Evolutionary conservation across 2,329 filamentous ascomycete species (phyloP).

Genomic region (Remersonia thermophila): DNA sequence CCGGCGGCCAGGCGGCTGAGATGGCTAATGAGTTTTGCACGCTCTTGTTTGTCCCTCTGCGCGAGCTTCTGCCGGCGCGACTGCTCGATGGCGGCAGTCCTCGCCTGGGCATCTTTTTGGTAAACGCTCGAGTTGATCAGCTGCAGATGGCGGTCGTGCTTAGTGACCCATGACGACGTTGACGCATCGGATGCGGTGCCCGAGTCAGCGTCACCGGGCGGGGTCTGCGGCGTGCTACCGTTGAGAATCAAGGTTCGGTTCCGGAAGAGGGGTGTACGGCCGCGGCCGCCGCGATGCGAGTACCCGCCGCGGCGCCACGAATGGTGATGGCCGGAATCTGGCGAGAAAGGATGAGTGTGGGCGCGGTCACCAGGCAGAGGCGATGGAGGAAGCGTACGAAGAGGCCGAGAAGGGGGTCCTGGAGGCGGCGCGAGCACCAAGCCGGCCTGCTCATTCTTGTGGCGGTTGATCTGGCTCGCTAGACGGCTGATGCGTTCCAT

Average conservation of each 20-base stretch:
- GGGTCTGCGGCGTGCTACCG: slow-evolving; percentile 20
- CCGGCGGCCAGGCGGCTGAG: slow-evolving; percentile 25
- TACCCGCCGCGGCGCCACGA: slow-evolving; percentile 18
- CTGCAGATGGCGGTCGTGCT: slow-evolving; percentile 65
- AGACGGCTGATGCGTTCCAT: slow-evolving; percentile 41
- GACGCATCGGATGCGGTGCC: slow-evolving; percentile 25
- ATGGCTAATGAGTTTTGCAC: slow-evolving; percentile 40
- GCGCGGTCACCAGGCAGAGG: background rate
- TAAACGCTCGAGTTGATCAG: slow-evolving; percentile 72
- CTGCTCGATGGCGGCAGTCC: slow-evolving; percentile 60
- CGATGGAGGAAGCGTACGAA: too few species aligned
- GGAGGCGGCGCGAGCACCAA: slow-evolving; percentile 18
- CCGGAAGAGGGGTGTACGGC: slow-evolving; percentile 29
- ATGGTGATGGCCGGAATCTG: slow-evolving; percentile 12
- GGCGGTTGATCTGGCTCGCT: slow-evolving; percentile 62
- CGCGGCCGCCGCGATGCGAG: slow-evolving; percentile 24
- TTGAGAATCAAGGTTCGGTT: slow-evolving; percentile 55
- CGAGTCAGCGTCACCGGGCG: slow-evolving; percentile 16
- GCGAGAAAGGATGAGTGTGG: slow-evolving; percentile 8
- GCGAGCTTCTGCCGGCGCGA: slow-evolving; percentile 47
- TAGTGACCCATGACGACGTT: slow-evolving; percentile 51
- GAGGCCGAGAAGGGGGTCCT: slow-evolving; percentile 7
- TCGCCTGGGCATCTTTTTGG: slow-evolving; percentile 57
- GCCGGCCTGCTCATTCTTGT: slow-evolving; percentile 52
- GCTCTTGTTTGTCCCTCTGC: slow-evolving; percentile 45